Conservation (phyloP, 345 rosid genomes). For the Nephelium lappaceum region DNA sequence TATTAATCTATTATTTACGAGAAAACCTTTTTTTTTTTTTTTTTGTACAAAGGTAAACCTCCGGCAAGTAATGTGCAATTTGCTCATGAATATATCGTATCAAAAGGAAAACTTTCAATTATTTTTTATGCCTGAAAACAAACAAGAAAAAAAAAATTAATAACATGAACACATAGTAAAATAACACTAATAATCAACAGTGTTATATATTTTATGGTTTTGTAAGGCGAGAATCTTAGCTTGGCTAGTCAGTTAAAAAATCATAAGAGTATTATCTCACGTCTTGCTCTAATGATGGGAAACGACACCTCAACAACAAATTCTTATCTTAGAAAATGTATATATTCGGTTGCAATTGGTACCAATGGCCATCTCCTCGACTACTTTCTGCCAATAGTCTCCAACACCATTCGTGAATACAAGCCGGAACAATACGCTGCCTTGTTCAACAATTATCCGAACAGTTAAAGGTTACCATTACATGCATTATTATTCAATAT, state of each 20-base stretch:
- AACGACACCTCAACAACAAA: neutral
- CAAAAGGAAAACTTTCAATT: no score
- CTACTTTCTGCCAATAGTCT: conserved; percentile 12
- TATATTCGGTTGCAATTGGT: conserved; percentile 2
- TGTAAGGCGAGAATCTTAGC: conserved; percentile 12
- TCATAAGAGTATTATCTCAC: neutral
- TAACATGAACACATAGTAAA: neutral
- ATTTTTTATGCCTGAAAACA: no score
- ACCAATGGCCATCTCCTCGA: conserved; percentile 4
- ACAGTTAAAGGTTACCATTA: conserved; percentile 24
- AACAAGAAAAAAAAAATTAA: no score
- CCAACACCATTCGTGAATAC: conserved; percentile 11
- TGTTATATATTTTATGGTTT: no score
- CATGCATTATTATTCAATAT: neutral
- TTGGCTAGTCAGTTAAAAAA: conserved; percentile 7
- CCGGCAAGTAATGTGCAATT: no score
- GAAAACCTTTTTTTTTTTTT: no score
- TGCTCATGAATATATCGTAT: no score
- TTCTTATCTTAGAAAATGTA: neutral
- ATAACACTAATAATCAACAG: neutral
- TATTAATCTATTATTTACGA: no score
- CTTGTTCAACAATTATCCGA: conserved; percentile 25
- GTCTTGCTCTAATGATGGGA: neutral
- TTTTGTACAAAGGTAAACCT: no score
- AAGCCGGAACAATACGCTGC: conserved; percentile 32